Evolutionary conservation across 441 rosid genomes (phyloP).

Genomic region (Gossypium trilobum): DNA sequence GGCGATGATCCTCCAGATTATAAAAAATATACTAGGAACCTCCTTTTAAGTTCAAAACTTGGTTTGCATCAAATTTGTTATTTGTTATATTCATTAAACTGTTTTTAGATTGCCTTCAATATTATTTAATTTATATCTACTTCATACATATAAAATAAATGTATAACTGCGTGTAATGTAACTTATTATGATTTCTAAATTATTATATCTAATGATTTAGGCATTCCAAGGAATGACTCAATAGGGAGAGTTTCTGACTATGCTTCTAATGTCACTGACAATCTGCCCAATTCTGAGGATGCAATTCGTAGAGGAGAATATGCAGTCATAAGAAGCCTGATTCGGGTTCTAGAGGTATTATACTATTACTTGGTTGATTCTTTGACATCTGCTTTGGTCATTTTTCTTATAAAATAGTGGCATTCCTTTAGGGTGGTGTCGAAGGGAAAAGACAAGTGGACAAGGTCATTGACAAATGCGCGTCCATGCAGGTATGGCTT

Average conservation of each 20-base stretch:
- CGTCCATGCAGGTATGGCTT: slow-evolving; percentile 88
- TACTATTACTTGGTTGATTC: slow-evolving; percentile 18
- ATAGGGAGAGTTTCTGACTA: slow-evolving; percentile 69
- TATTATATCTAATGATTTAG: slow-evolving; percentile 30
- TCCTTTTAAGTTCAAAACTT: background rate
- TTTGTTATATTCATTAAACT: background rate
- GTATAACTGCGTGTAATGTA: background rate
- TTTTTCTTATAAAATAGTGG: slow-evolving; percentile 22
- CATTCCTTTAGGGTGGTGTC: slow-evolving; percentile 74
- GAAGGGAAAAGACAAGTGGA: slow-evolving; percentile 98
- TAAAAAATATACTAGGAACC: background rate
- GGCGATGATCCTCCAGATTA: background rate
- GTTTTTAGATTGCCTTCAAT: background rate
- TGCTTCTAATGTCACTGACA: slow-evolving; percentile 52
- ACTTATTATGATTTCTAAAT: slow-evolving; percentile 8
- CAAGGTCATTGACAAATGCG: slow-evolving; percentile 95
- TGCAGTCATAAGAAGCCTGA: slow-evolving; percentile 86
- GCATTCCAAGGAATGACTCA: slow-evolving; percentile 77
- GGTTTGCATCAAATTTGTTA: background rate
- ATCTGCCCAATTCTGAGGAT: slow-evolving; percentile 77
- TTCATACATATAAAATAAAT: background rate
- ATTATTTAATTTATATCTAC: background rate
- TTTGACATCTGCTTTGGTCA: slow-evolving; percentile 17
- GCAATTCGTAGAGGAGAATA: slow-evolving; percentile 96
- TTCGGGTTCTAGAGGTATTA: slow-evolving; percentile 86